Percentiles rank a stretch among this genome's conserved stretches.
phyloP scores from a whole-genome alignment of 805 yeast species.

The Isabelozyma pseudorhagii region DNA sequence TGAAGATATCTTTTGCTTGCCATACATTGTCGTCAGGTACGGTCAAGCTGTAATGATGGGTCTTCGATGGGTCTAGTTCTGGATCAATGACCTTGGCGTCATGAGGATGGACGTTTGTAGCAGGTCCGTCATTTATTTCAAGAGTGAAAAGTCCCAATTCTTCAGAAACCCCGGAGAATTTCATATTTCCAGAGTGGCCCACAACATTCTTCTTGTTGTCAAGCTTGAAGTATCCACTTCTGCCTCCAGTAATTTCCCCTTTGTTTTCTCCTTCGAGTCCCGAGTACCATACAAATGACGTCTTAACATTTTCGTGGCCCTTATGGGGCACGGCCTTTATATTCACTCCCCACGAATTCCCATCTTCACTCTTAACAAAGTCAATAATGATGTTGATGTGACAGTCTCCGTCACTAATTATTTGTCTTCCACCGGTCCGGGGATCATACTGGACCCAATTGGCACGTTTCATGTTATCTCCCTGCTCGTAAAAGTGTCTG shows the following conservation, averaged over 20 bases:
- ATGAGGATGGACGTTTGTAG: slow-evolving; percentile 41
- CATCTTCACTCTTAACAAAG: slow-evolving; percentile 69
- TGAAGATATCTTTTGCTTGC: slow-evolving; percentile 75
- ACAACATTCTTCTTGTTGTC: slow-evolving; percentile 20
- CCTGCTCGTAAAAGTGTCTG: slow-evolving; percentile 75
- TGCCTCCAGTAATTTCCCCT: slow-evolving; percentile 1
- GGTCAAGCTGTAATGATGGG: slow-evolving; percentile 65
- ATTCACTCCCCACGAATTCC: slow-evolving; percentile 77
- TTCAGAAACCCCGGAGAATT: slow-evolving; percentile 45
- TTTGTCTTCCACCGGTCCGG: slow-evolving; percentile 79
- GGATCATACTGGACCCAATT: slow-evolving; percentile 92
- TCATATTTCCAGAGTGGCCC: slow-evolving; percentile 37
- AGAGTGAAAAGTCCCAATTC: slow-evolving; percentile 68
- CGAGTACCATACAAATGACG: slow-evolving; percentile 73
- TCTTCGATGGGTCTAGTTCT: slow-evolving; percentile 52
- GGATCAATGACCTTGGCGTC: slow-evolving; percentile 25
- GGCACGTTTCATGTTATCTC: slow-evolving; percentile 66
- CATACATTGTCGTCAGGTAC: slow-evolving; percentile 74
- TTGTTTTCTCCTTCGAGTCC: slow-evolving; percentile 51
- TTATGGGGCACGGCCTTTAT: slow-evolving; percentile 62
- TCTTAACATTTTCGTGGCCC: slow-evolving; percentile 45
- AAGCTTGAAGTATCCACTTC: slow-evolving; percentile 21
- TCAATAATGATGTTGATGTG: slow-evolving; percentile 64
- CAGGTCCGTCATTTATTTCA: slow-evolving; percentile 48
- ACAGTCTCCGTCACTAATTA: slow-evolving; percentile 63